These are phyloP conservation scores for Colletotrichum sp. DNA, from an alignment of 2,329 filamentous ascomycete species.

Conservation along the genomic window DNA sequence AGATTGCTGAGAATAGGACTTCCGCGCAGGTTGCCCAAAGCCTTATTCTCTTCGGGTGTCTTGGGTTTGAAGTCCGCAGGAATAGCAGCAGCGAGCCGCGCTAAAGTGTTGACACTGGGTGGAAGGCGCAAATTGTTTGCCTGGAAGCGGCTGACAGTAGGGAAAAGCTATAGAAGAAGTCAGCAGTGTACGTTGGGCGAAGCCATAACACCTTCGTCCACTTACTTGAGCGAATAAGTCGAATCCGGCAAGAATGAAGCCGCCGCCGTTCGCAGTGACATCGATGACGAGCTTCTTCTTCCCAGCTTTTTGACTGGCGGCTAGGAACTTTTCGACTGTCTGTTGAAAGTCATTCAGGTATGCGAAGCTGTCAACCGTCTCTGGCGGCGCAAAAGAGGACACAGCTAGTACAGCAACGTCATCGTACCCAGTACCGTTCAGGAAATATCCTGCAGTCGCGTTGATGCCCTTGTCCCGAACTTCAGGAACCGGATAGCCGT, in stretches of 20 bases:
- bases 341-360: conserved; percentile 35
- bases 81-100: conserved; percentile 35
- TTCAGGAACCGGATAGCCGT: conserved; percentile 34
- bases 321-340: conserved; percentile 30
- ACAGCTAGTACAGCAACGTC: conserved; percentile 37
- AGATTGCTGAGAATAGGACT: conserved; percentile 50
- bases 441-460: conserved; percentile 37
- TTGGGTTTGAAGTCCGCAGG: conserved; percentile 34
- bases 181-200: conserved; percentile 13
- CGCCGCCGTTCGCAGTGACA: conserved; percentile 62
- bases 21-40: conserved; percentile 51
- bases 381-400: conserved; percentile 27
- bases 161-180: conserved; percentile 46
- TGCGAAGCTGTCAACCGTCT: conserved; percentile 16
- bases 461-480: conserved; percentile 31
- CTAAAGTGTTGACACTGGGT: conserved; percentile 51
- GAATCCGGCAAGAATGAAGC: conserved; percentile 62
- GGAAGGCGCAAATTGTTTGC: conserved; percentile 56
- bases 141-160: conserved; percentile 51
- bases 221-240: conserved; percentile 60
- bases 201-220: conserved; percentile 46
- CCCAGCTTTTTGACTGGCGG: conserved; percentile 44
- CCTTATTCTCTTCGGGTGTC: conserved; percentile 40
- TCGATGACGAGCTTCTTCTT: conserved; percentile 68
- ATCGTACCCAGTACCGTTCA: conserved; percentile 37